Conservation (phyloP, 2,329 filamentous ascomycete species). For the Aureobasidium sp. region DNA sequence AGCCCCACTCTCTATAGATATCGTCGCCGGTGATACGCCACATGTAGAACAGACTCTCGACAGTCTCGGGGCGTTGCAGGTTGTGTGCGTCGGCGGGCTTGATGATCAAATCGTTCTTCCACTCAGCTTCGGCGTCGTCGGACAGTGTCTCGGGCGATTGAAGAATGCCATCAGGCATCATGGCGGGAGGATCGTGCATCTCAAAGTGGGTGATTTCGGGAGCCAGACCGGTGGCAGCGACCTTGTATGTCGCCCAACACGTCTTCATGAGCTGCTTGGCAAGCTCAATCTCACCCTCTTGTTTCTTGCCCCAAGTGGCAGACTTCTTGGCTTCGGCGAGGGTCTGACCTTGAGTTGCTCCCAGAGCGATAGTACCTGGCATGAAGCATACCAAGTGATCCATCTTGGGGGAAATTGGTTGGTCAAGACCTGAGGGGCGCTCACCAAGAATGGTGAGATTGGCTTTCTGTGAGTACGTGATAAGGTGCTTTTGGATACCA, state of each 20-base stretch:
- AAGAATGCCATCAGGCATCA: slow-evolving; percentile 47
- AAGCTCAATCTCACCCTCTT: slow-evolving; percentile 81
- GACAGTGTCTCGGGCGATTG: slow-evolving; percentile 33
- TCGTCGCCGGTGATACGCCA: slow-evolving; percentile 92
- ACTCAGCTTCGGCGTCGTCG: slow-evolving; percentile 52
- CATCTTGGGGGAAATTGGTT: slow-evolving; percentile 76
- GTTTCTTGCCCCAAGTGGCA: slow-evolving; percentile 63
- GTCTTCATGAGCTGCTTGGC: slow-evolving; percentile 90
- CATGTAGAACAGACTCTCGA: slow-evolving; percentile 97
- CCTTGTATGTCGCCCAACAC: slow-evolving; percentile 96
- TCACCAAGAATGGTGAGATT: slow-evolving; percentile 88
- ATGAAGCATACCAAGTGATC: slow-evolving; percentile 97
- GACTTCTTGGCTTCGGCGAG: slow-evolving; percentile 68
- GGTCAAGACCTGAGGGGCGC: slow-evolving; percentile 64
- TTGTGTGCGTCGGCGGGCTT: slow-evolving; percentile 84
- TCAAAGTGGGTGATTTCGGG: slow-evolving; percentile 92
- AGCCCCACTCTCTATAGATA: slow-evolving; percentile 91
- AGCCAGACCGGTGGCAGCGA: slow-evolving; percentile 82
- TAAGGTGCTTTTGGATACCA: slow-evolving; percentile 83
- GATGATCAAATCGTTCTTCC: slow-evolving; percentile 73
- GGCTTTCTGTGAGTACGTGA: slow-evolving; percentile 77
- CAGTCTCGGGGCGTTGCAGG: slow-evolving; percentile 87
- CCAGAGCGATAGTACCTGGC: slow-evolving; percentile 89
- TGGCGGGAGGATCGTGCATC: slow-evolving; percentile 60
- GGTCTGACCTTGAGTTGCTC: slow-evolving; percentile 69